Base-by-base conservation (phyloP, 345 rosid species). In the Turnera subulata region DNA sequence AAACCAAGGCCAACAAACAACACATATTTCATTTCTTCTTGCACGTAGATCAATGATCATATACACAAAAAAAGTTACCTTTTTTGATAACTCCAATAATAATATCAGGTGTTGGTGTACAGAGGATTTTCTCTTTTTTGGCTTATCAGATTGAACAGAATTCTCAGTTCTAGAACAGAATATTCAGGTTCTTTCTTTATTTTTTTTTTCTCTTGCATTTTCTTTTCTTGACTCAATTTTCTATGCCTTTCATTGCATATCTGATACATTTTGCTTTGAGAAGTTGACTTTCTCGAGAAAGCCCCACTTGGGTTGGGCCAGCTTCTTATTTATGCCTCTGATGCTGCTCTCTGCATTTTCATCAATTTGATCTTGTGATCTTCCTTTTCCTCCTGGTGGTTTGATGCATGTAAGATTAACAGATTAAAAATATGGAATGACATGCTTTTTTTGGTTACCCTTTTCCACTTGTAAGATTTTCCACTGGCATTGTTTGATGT, bases 211-310 rank as follows among this genome's bases (percentile, higher is more conserved):
- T 14, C 11, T 49, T 49, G 20, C 32, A 5, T 39, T 23, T 24
- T 7, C 44, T 22, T 39, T 37, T 32, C 38, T 17, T 12, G 6
- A 24, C 19, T 24, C 37, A n/a, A 19, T 52, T 29, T 51, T 51
- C 46, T 12, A 50, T 58, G 45, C 11, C 21, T 44, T 45, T 62
- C 45, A 22, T 44, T 51, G 24, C 33, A 24, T 20, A 18, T 44
- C 5, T 8, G 35, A 49, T 17, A 12, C 29, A 11, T 14, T 45
- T 22, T 15, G 35, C 35, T 32, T n/a, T 48, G 1, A 11, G 21
- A 33, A 43, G 61, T 74, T 74, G 78, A 74, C 74, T 74, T 69
- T 59, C 38, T 61, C 29, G 59, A 66, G 63, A 56, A 65, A 51
- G 20, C 55, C 49, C 57, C 74, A 45, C 8, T 29, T 29, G 54